Percentiles rank a stretch among this genome's conserved stretches.
Conservation (phyloP, 2,329 filamentous ascomycete genomes). For the Colletotrichum destructivum region DNA sequence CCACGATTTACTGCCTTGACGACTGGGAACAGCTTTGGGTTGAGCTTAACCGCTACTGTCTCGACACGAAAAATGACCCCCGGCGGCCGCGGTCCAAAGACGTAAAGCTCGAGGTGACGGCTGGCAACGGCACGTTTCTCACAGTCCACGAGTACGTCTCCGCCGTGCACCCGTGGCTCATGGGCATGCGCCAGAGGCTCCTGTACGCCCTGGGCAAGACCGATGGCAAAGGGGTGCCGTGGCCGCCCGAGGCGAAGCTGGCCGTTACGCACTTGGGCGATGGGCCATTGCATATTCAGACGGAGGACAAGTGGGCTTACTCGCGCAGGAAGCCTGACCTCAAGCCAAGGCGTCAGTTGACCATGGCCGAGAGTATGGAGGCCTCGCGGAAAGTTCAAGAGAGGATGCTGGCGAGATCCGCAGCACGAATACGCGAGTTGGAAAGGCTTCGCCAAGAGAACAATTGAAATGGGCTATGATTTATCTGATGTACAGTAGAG, state of each 20-base stretch:
- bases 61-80: slow-evolving; percentile 4
- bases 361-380: background rate
- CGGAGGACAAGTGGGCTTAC: background rate
- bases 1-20: slow-evolving; percentile 14
- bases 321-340: background rate
- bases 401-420: slow-evolving; percentile 9
- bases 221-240: background rate
- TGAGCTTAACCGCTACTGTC: background rate
- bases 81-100: slow-evolving; percentile 22
- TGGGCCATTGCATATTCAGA: background rate
- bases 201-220: background rate
- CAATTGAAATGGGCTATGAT: no score
- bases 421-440: slow-evolving; percentile 10
- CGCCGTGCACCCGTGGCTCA: slow-evolving; percentile 45
- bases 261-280: background rate
- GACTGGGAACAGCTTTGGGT: slow-evolving; percentile 1
- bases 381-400: background rate
- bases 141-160: slow-evolving; percentile 46
- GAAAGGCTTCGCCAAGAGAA: slow-evolving; percentile 21
- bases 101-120: slow-evolving; percentile 34
- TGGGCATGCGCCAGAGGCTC: slow-evolving; percentile 30
- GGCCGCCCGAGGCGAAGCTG: background rate
- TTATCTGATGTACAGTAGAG: no score
- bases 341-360: background rate
- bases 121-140: slow-evolving; percentile 41